phyloP scores from a whole-genome alignment of 495 filamentous ascomycete species.

The Rusavskia elegans region DNA sequence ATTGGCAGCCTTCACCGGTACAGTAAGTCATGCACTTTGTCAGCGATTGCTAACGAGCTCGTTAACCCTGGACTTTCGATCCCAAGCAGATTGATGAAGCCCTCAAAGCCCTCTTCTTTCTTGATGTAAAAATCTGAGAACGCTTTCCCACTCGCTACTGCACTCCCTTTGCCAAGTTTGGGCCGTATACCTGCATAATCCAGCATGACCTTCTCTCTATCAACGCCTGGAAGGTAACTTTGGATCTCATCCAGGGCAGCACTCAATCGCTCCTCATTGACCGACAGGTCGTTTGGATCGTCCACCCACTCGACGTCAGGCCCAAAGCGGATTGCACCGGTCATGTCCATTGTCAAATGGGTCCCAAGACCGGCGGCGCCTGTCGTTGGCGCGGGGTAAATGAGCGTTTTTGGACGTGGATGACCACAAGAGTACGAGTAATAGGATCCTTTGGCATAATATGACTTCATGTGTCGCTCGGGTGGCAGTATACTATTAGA shows the following conservation, averaged over 20 bases:
- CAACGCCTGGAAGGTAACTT: slow-evolving; percentile 60
- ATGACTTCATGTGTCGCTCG: slow-evolving; percentile 38
- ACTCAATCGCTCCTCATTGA: slow-evolving; percentile 39
- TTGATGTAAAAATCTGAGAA: slow-evolving; percentile 79
- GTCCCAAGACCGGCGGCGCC: slow-evolving; percentile 79
- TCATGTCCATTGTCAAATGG: slow-evolving; percentile 83
- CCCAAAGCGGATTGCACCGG: slow-evolving; percentile 75
- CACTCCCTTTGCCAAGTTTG: slow-evolving; percentile 51
- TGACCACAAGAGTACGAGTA: slow-evolving; percentile 59
- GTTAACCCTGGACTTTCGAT: slow-evolving; percentile 96
- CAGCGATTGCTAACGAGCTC: slow-evolving; percentile 74
- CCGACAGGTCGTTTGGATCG: slow-evolving; percentile 38
- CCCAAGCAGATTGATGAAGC: slow-evolving; percentile 84
- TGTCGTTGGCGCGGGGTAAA: slow-evolving; percentile 74
- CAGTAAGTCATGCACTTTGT: slow-evolving; percentile 60
- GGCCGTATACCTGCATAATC: slow-evolving; percentile 89
- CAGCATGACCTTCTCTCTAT: slow-evolving; percentile 46
- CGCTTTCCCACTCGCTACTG: slow-evolving; percentile 39
- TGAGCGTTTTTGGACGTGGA: slow-evolving; percentile 54
- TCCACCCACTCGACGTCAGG: slow-evolving; percentile 92
- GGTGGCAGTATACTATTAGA: slow-evolving; percentile 68
- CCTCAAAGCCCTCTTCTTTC: slow-evolving; percentile 63
- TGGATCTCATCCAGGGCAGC: slow-evolving; percentile 58
- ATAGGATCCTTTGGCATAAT: slow-evolving; percentile 91
- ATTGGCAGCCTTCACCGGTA: slow-evolving; percentile 28